Evolutionary conservation across 179 eudicot species (phyloP).

Genomic region (Pouteria campechiana): DNA sequence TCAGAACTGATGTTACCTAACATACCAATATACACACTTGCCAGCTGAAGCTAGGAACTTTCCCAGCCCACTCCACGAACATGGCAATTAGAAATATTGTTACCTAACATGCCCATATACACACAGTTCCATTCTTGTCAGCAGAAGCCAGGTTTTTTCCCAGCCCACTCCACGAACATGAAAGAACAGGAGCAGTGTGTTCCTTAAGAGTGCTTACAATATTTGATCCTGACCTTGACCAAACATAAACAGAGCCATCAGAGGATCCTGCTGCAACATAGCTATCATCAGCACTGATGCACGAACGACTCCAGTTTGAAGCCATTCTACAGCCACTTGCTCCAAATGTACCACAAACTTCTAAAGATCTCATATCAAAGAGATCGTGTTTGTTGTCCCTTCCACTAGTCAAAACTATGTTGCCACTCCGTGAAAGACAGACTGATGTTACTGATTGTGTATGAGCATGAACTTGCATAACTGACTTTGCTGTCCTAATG

Average conservation of each 20-base stretch:
- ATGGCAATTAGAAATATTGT: no score
- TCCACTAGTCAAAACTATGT: conserved; percentile 70
- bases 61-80: conserved; percentile 91
- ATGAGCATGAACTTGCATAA: conserved; percentile 85
- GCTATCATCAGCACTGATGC: conserved; percentile 80
- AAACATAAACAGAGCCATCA: conserved; percentile 73
- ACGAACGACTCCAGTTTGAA: conserved; percentile 94
- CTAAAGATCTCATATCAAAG: conserved; percentile 71
- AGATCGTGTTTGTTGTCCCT: conserved; percentile 87
- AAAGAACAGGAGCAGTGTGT: conserved; percentile 66
- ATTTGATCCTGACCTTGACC: conserved; percentile 60
- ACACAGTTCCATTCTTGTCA: conserved; percentile 69
- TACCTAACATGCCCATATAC: conserved; percentile 56
- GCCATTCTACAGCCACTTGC: conserved; percentile 68
- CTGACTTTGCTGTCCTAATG: conserved; percentile 64
- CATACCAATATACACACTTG: no score
- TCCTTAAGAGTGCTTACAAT: conserved; percentile 80
- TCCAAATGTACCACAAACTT: conserved; percentile 69
- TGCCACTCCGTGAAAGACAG: conserved; percentile 68
- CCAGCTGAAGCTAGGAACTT: conserved; percentile 83
- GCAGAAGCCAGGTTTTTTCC: conserved; percentile 86
- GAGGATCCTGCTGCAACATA: conserved; percentile 94
- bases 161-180: conserved; percentile 86
- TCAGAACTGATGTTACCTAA: no score
- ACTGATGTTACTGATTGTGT: conserved; percentile 70